Percentiles rank a stretch among this genome's conserved stretches.
Evolutionary conservation across 257 asterid genomes (phyloP).

Genomic region (Handroanthus guayacan): DNA sequence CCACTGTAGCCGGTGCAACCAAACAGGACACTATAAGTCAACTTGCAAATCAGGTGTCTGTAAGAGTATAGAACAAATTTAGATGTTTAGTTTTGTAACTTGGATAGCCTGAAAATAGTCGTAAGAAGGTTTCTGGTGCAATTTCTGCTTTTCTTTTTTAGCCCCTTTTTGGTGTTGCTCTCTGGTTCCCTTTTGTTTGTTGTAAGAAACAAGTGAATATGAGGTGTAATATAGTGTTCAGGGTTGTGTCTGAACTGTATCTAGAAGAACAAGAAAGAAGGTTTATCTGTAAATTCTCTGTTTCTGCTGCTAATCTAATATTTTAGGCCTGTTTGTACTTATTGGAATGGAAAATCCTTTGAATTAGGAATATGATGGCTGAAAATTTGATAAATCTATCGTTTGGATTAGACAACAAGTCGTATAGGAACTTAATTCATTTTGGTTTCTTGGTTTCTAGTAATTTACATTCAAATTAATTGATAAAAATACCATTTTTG

Average conservation of each 20-base stretch:
- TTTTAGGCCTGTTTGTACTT: neutral
- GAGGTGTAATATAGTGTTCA: slow-evolving; percentile 27
- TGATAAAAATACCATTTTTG: too few relatives aligned
- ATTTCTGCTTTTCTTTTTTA: neutral
- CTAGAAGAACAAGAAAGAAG: neutral
- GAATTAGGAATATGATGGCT: too few relatives aligned
- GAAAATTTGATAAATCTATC: too few relatives aligned
- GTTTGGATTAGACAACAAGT: too few relatives aligned
- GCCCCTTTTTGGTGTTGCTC: neutral
- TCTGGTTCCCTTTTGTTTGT: neutral
- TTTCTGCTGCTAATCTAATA: neutral
- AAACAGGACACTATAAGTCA: slow-evolving; percentile 76
- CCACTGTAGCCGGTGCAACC: slow-evolving; percentile 73
- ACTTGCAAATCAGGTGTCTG: slow-evolving; percentile 64
- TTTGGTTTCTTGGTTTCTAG: too few relatives aligned
- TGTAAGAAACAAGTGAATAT: slow-evolving; percentile 3
- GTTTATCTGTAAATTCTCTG: neutral
- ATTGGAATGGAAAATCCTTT: neutral
- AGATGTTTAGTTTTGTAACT: slow-evolving; percentile 42
- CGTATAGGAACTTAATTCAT: too few relatives aligned
- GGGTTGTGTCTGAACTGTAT: slow-evolving; percentile 22
- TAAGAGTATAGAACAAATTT: slow-evolving; percentile 47
- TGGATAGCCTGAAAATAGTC: slow-evolving; percentile 25
- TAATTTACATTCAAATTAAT: too few relatives aligned
- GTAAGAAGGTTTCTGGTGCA: neutral